Percentiles rank a stretch among this genome's conserved stretches.
Evolutionary conservation across 768 basidiomycete genomes (phyloP).

Genomic region (Pisolithus sp.): DNA sequence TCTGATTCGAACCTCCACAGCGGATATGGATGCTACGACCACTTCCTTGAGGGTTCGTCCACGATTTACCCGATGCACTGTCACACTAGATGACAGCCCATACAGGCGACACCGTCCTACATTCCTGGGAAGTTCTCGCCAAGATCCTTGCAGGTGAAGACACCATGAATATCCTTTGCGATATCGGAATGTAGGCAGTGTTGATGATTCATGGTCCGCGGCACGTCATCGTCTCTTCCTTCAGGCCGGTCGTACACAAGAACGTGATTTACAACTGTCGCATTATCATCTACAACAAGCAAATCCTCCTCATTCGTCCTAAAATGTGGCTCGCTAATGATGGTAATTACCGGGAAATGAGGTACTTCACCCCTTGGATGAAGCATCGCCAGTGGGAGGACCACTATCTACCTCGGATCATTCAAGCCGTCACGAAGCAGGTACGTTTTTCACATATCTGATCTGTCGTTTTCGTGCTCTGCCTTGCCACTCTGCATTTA

Average conservation of each 20-base stretch:
- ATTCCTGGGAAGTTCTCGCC: conserved; percentile 97
- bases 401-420: conserved; percentile 84
- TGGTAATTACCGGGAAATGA: conserved; percentile 88
- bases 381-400: conserved; percentile 89
- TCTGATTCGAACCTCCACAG: conserved; percentile 32
- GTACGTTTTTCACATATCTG: conserved; percentile 32
- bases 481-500: background rate
- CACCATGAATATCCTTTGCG: conserved; percentile 83
- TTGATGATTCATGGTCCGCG: no score
- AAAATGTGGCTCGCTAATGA: conserved; percentile 99
- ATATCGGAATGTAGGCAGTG: conserved; percentile 83
- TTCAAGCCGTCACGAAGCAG: conserved; percentile 85
- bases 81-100: background rate
- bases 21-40: conserved; percentile 96
- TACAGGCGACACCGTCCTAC: conserved; percentile 88
- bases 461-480: background rate
- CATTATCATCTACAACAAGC: conserved; percentile 75
- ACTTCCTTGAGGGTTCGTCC: conserved; percentile 84
- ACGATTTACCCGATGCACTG: background rate
- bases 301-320: conserved; percentile 91
- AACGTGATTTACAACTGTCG: conserved; percentile 98
- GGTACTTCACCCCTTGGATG: conserved; percentile 93
- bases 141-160: conserved; percentile 79
- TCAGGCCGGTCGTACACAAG: conserved; percentile 95
- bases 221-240: background rate